Percentiles rank a stretch among this genome's conserved stretches.
Conservation (phyloP, 495 filamentous ascomycete species). For the Penicillium canescens region DNA sequence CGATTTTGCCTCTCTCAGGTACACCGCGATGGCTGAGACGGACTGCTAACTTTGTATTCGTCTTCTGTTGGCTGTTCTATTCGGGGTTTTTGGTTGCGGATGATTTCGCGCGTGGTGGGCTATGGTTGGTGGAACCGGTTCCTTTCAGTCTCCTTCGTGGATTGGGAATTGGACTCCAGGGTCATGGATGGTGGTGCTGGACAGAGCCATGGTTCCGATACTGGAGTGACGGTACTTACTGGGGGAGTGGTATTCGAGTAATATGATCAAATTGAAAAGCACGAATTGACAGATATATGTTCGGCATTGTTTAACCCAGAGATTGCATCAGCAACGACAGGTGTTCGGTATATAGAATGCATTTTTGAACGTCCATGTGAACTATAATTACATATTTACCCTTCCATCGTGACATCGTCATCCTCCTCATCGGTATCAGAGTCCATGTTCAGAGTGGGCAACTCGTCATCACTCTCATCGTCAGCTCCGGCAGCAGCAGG, state of each 20-base stretch:
- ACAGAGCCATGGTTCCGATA: constrained; percentile 49
- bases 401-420: constrained; percentile 37
- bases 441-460: constrained; percentile 50
- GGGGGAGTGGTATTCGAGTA: constrained; percentile 59
- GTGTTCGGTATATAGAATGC: background rate
- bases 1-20: constrained; percentile 21
- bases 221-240: constrained; percentile 57
- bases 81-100: constrained; percentile 56
- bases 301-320: background rate
- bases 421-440: constrained; percentile 47
- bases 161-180: constrained; percentile 48
- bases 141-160: constrained; percentile 60
- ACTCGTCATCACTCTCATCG: constrained; percentile 51
- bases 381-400: constrained; percentile 13
- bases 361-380: background rate
- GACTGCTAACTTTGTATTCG: constrained; percentile 52
- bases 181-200: constrained; percentile 60
- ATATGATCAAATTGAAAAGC: constrained; percentile 12
- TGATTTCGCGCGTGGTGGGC: constrained; percentile 60
- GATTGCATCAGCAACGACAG: too few species aligned
- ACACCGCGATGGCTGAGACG: constrained; percentile 42
- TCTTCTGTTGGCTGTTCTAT: constrained; percentile 56
- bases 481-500: constrained; percentile 13
- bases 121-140: constrained; percentile 72
- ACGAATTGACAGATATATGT: background rate